These are phyloP conservation scores for Suhomyces taliae DNA, from an alignment of 1,139 yeast species.

Conservation along the genomic window DNA sequence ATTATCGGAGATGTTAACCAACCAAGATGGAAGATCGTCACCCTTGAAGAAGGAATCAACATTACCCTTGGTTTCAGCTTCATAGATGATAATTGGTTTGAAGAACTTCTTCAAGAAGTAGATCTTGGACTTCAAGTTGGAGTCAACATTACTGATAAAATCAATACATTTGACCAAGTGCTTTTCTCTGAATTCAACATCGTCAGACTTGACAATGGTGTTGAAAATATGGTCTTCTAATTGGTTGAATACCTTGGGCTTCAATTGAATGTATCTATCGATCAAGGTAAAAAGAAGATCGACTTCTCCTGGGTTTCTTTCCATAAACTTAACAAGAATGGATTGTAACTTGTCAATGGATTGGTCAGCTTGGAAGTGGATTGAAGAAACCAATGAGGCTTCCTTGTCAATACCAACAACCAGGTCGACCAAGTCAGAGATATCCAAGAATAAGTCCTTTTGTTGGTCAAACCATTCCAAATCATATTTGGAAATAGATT, in stretches of 20 bases:
- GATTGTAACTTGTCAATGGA: conserved; percentile 63
- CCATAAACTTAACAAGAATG: conserved; percentile 52
- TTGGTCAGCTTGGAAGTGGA: conserved; percentile 74
- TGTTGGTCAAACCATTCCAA: conserved; percentile 62
- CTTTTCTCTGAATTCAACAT: conserved; percentile 45
- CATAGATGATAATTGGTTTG: conserved; percentile 65
- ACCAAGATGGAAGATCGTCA: conserved; percentile 51
- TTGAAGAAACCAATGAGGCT: conserved; percentile 54
- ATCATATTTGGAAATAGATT: conserved; percentile 54
- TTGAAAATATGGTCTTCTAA: conserved; percentile 61
- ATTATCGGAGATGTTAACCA: conserved; percentile 56
- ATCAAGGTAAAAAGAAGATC: conserved; percentile 49
- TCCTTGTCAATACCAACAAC: conserved; percentile 42
- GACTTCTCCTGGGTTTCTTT: conserved; percentile 27
- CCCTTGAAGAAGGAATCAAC: conserved; percentile 50
- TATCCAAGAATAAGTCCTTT: conserved; percentile 45
- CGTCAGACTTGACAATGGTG: conserved; percentile 53
- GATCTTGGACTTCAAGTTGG: conserved; percentile 55
- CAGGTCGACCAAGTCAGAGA: conserved; percentile 47
- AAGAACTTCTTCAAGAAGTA: conserved; percentile 64
- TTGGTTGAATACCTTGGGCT: conserved; percentile 45
- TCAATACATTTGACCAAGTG: conserved; percentile 56
- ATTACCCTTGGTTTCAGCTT: conserved; percentile 52
- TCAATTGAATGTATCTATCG: conserved; percentile 48
- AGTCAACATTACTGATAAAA: conserved; percentile 40